Base-by-base conservation (phyloP, 2,329 filamentous ascomycete genomes). In the Celoporthe dispersa region DNA sequence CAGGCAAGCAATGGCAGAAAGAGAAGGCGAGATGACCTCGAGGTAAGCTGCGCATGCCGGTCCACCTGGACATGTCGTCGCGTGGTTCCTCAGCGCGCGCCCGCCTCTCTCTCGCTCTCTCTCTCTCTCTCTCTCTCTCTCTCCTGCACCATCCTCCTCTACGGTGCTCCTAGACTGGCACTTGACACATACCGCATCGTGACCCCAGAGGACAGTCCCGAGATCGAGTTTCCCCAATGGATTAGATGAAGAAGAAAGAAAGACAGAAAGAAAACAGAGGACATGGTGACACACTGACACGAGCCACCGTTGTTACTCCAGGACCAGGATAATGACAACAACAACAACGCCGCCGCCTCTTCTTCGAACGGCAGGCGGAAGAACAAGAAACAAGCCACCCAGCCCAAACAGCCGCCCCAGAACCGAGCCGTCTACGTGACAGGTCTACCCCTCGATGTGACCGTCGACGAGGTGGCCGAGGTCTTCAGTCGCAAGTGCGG, bases 391-490 rank as follows among this genome's bases (percentile, higher is more conserved):
- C 77, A 71, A 85, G 86, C 78, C 82, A 84, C 72, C 78, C 70
- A 73, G 31, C 72, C 68, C 8, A 72, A 72, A 61, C 71, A 73
- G 9, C 80, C 83, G 14, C 83, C 84, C 2, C 85, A 94, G 75
- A 98, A 98, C 79, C 97, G 93, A 7, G 95, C 95, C 57, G 88
- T 99, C 73, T 99, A 95, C 82, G 92, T 98, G 63, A 97, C 94
- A 5, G 93, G 92, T 16, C 87, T 99, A 4, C 97, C 96, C 0
- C 81, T 85, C 53, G 93, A 98, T 79, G 91, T 89, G 59, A 93
- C 91, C 0, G 84, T 91, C 57, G 88, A 92, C 39, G 96, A 99
- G 82, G 89, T 99, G 22, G 87, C 92, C 74, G 88, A 94, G 33
- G 85, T 93, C 37, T 99, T 99, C 83, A 93, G 91, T 64, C 84